Conservation (phyloP, 2,329 filamentous ascomycete genomes). For the Xylaria sp. region DNA sequence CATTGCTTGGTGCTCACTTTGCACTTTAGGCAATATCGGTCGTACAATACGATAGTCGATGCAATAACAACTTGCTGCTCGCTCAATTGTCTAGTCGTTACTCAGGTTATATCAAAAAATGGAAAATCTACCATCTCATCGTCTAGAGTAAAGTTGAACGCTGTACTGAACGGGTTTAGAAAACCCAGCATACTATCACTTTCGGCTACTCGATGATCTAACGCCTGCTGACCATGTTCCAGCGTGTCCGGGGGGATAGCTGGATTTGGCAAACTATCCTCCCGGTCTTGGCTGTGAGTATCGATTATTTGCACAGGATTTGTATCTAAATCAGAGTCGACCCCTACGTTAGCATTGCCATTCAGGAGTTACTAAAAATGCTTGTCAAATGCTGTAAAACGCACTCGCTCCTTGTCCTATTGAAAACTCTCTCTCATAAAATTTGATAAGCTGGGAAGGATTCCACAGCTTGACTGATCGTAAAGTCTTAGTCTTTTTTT, state of each 20-base stretch:
- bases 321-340: neutral
- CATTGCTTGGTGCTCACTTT: too few species aligned
- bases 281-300: too few species aligned
- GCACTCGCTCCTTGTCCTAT: too few species aligned
- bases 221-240: neutral
- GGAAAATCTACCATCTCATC: conserved; percentile 14
- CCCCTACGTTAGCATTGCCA: neutral
- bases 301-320: neutral
- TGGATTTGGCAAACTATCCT: neutral
- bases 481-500: neutral
- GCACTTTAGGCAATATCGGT: too few species aligned
- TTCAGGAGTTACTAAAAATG: neutral
- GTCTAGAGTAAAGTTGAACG: conserved; percentile 7
- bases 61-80: neutral
- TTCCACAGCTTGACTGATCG: neutral
- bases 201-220: neutral
- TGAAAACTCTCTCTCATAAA: neutral
- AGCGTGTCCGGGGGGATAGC: neutral
- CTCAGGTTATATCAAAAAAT: neutral
- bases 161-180: conserved; percentile 4
- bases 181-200: conserved; percentile 3
- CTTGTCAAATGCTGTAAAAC: too few species aligned
- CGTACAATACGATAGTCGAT: neutral
- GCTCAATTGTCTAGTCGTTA: neutral
- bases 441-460: neutral